These are phyloP conservation scores for Lagenidium sp. DNA, from an alignment of 352 stramenopile species.

Conservation along the genomic window DNA sequence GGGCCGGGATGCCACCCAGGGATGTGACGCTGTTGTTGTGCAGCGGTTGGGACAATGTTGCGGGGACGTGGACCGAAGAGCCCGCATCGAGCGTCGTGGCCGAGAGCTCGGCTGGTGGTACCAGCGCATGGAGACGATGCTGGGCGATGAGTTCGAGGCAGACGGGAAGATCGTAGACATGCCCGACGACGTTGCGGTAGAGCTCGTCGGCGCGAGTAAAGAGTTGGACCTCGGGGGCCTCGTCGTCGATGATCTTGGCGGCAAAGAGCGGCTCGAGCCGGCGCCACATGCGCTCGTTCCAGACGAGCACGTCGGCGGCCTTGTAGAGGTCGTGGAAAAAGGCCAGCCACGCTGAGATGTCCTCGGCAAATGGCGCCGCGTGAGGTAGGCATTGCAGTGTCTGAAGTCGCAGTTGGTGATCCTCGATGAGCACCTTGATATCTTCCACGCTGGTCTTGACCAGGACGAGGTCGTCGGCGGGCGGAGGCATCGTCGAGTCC, in stretches of 20 bases:
- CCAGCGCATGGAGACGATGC: no score
- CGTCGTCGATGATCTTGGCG: constrained; percentile 32
- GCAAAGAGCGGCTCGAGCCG: constrained; percentile 38
- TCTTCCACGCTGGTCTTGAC: constrained; percentile 29
- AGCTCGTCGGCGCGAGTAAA: constrained; percentile 35
- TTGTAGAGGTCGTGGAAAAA: constrained; percentile 32
- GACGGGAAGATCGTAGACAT: constrained; percentile 18
- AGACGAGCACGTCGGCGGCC: constrained; percentile 27
- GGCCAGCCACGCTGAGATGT: constrained; percentile 35
- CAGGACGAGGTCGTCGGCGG: constrained; percentile 2
- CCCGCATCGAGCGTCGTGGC: no score
- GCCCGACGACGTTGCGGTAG: constrained; percentile 18
- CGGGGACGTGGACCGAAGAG: no score
- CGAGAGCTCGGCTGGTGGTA: no score
- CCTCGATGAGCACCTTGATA: constrained; percentile 40
- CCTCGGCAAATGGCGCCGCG: constrained; percentile 25
- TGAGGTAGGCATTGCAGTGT: constrained; percentile 35
- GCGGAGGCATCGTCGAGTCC: no score
- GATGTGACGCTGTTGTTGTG: no score
- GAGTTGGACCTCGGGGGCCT: constrained; percentile 25
- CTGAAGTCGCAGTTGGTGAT: constrained; percentile 48
- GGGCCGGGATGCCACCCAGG: no score
- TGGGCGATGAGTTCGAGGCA: constrained; percentile 26
- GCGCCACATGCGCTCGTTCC: constrained; percentile 39
- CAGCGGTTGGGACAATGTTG: no score